These are phyloP conservation scores for Cicer chorassanicum DNA, from an alignment of 306 rosid genomes.

Conservation along the genomic window DNA sequence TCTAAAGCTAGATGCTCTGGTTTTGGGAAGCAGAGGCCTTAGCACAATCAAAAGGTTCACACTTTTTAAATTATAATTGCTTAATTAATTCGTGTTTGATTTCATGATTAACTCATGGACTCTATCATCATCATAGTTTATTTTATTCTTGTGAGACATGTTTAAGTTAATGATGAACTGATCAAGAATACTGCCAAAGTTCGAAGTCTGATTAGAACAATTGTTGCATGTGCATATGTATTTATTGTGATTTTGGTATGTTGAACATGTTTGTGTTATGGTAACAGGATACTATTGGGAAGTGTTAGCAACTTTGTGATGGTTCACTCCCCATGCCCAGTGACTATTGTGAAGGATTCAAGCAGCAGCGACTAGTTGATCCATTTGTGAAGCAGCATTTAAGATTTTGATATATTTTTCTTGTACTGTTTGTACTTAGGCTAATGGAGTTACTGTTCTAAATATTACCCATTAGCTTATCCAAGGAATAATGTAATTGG, in stretches of 20 bases:
- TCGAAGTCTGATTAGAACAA: too few species aligned
- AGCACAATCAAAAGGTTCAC: conserved; percentile 67
- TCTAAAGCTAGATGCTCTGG: conserved; percentile 78
- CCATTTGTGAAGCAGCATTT: neutral
- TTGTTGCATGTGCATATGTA: neutral
- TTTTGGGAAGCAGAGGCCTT: conserved; percentile 95
- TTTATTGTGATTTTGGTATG: neutral
- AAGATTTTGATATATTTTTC: neutral
- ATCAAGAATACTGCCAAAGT: too few species aligned
- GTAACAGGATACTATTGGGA: conserved; percentile 75
- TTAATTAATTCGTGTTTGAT: too few species aligned
- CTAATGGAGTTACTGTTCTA: neutral
- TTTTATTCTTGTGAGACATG: neutral
- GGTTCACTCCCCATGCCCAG: conserved; percentile 75
- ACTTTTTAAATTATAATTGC: neutral
- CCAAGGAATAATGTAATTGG: conserved; percentile 28
- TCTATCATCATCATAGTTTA: too few species aligned
- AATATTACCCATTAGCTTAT: neutral
- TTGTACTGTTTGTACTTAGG: neutral
- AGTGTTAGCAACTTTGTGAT: conserved; percentile 87
- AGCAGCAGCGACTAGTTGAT: conserved; percentile 41
- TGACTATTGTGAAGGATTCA: conserved; percentile 74
- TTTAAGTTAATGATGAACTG: neutral
- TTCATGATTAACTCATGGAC: too few species aligned
- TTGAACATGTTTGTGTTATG: neutral